Conservation (phyloP, 2,329 filamentous ascomycete genomes). For the Aureobasidium leucospermi region DNA sequence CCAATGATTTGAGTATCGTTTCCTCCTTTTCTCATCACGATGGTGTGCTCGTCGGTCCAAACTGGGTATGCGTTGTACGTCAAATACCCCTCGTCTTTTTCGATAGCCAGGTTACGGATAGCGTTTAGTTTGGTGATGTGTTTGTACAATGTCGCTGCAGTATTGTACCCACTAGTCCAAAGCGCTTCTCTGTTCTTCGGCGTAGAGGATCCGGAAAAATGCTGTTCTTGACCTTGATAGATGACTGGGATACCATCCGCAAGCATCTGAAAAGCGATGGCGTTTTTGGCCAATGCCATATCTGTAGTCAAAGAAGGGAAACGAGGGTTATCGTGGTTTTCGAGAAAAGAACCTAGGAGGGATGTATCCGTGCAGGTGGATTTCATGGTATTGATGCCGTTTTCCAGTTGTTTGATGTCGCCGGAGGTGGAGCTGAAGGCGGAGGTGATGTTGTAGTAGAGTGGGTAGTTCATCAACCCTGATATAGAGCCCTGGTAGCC, state of each 20-base stretch:
- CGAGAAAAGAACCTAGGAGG: constrained; percentile 31
- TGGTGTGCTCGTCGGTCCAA: constrained; percentile 36
- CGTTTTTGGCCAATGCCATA: constrained; percentile 31
- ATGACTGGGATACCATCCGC: constrained; percentile 37
- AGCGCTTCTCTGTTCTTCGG: constrained; percentile 31
- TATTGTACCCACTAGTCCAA: constrained; percentile 35
- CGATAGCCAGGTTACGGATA: constrained; percentile 37
- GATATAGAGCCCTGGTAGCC: constrained; percentile 34
- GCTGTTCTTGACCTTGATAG: constrained; percentile 38
- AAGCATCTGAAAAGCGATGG: constrained; percentile 32
- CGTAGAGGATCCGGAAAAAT: constrained; percentile 29
- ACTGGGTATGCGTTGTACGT: constrained; percentile 36
- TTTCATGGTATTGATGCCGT: constrained; percentile 27
- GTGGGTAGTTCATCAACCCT: constrained; percentile 40
- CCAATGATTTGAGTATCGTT: constrained; percentile 36
- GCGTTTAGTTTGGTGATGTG: constrained; percentile 33
- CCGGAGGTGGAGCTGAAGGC: constrained; percentile 31
- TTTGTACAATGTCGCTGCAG: constrained; percentile 33
- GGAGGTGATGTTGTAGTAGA: constrained; percentile 32
- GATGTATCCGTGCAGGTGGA: constrained; percentile 31
- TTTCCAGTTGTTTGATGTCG: constrained; percentile 32
- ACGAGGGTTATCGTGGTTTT: constrained; percentile 36
- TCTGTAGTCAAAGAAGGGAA: constrained; percentile 33
- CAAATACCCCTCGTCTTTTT: constrained; percentile 32
- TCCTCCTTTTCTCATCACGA: constrained; percentile 40